Percentiles rank a stretch among this genome's conserved stretches.
Conservation (phyloP, 768 basidiomycete genomes). For the Hericium alpestre region DNA sequence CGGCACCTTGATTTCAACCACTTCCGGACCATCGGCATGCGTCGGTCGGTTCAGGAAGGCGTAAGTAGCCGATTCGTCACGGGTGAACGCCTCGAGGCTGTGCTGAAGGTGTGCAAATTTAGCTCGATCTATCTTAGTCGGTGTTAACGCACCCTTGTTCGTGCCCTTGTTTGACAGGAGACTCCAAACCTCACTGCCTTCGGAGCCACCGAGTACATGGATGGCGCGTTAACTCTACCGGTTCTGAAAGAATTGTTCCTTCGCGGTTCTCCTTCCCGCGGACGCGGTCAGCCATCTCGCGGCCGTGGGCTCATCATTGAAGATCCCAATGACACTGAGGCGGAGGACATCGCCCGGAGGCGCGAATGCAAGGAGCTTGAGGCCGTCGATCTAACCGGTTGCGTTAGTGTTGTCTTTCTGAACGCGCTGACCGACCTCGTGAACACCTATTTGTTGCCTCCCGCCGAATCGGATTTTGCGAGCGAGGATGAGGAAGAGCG, state of each 20-base stretch:
- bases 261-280: constrained; percentile 64
- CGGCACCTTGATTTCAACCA: constrained; percentile 90
- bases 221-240: constrained; percentile 73
- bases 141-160: background rate
- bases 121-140: background rate
- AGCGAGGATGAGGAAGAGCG: constrained; percentile 27
- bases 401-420: constrained; percentile 85
- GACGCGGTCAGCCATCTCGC: constrained; percentile 57
- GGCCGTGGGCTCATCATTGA: constrained; percentile 41
- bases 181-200: constrained; percentile 78
- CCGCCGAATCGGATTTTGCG: constrained; percentile 29
- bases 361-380: constrained; percentile 48
- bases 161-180: constrained; percentile 44
- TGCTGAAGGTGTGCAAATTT: constrained; percentile 52
- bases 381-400: constrained; percentile 90
- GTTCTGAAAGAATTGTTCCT: constrained; percentile 88
- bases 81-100: constrained; percentile 66
- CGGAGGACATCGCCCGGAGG: constrained; percentile 67
- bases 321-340: constrained; percentile 52
- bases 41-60: constrained; percentile 84
- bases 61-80: constrained; percentile 89
- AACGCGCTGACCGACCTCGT: constrained; percentile 80
- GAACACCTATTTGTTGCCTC: constrained; percentile 44
- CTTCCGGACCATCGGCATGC: constrained; percentile 94
- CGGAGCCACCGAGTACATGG: constrained; percentile 99